A percentile compares a stretch with the other conserved stretches of the same genome.
Evolutionary conservation across 257 asterid species (phyloP).

Genomic region (Salvia miltiorrhiza): DNA sequence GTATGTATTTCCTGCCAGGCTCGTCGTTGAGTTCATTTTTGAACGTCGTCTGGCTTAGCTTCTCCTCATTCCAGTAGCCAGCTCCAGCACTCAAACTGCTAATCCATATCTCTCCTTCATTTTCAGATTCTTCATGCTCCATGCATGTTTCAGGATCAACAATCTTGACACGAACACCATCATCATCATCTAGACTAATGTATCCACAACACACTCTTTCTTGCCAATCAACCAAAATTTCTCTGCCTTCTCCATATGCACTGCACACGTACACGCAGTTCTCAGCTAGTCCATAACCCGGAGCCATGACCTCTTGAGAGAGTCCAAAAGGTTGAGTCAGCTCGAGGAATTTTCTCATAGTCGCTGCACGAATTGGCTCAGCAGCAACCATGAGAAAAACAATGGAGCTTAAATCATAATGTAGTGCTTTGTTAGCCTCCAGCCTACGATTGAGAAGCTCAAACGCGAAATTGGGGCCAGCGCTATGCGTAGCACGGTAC

Average conservation of each 20-base stretch:
- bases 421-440: slow-evolving; percentile 31
- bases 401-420: slow-evolving; percentile 50
- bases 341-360: slow-evolving; percentile 53
- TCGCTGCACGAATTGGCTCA: slow-evolving; percentile 52
- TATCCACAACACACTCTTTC: slow-evolving; percentile 66
- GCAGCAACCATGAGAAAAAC: slow-evolving; percentile 71
- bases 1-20: slow-evolving; percentile 37
- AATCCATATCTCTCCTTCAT: slow-evolving; percentile 72
- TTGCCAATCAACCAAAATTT: slow-evolving; percentile 58
- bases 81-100: slow-evolving; percentile 58
- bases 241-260: slow-evolving; percentile 59
- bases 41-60: slow-evolving; percentile 44
- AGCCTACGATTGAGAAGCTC: slow-evolving; percentile 56
- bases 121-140: slow-evolving; percentile 36
- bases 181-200: slow-evolving; percentile 19
- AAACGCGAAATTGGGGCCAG: slow-evolving; percentile 65
- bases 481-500: slow-evolving; percentile 68
- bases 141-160: slow-evolving; percentile 46
- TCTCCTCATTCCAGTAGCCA: slow-evolving; percentile 61
- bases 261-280: slow-evolving; percentile 64
- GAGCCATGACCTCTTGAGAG: slow-evolving; percentile 54
- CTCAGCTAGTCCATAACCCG: slow-evolving; percentile 78
- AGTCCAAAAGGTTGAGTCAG: slow-evolving; percentile 51
- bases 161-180: slow-evolving; percentile 44
- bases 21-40: slow-evolving; percentile 31